These are phyloP conservation scores for Xanthoconium separans DNA, from an alignment of 1,284 basidiomycete species.

Conservation along the genomic window DNA sequence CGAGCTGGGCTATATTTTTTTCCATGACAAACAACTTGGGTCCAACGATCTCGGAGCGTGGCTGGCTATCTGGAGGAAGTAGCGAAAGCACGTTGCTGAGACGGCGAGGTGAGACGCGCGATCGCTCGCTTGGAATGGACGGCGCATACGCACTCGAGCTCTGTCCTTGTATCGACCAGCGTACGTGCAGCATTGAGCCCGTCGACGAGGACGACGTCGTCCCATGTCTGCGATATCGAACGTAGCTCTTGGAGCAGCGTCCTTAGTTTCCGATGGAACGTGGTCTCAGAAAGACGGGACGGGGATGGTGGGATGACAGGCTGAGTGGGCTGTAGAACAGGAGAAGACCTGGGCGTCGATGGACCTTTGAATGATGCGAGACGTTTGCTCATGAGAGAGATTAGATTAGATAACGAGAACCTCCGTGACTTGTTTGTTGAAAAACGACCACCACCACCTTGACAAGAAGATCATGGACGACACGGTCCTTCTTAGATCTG, in stretches of 20 bases:
- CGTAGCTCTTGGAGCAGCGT: conserved; percentile 62
- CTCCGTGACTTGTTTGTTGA: background rate
- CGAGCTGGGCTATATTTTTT: conserved; percentile 56
- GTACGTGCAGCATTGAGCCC: conserved; percentile 64
- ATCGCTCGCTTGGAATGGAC: background rate
- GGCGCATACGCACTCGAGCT: conserved; percentile 61
- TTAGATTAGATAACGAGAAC: conserved; percentile 24
- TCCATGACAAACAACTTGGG: conserved; percentile 71
- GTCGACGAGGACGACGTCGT: conserved; percentile 72
- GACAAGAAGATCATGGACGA: too few relatives aligned
- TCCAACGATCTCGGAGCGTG: conserved; percentile 54
- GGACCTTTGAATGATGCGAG: conserved; percentile 76
- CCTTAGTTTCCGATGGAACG: conserved; percentile 70
- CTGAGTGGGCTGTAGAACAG: conserved; percentile 45
- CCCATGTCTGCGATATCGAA: conserved; percentile 64
- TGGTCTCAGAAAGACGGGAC: conserved; percentile 57
- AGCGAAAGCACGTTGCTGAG: conserved; percentile 61
- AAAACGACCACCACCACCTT: conserved; percentile 6
- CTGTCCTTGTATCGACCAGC: conserved; percentile 71
- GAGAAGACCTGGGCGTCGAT: conserved; percentile 68
- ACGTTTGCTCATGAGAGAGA: conserved; percentile 39
- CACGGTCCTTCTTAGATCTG: conserved; percentile 60
- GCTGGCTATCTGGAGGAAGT: conserved; percentile 49
- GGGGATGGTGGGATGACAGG: conserved; percentile 47
- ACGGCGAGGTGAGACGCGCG: background rate